phyloP scores from a whole-genome alignment of 768 basidiomycete species.

The Strobilomyces confusus region DNA sequence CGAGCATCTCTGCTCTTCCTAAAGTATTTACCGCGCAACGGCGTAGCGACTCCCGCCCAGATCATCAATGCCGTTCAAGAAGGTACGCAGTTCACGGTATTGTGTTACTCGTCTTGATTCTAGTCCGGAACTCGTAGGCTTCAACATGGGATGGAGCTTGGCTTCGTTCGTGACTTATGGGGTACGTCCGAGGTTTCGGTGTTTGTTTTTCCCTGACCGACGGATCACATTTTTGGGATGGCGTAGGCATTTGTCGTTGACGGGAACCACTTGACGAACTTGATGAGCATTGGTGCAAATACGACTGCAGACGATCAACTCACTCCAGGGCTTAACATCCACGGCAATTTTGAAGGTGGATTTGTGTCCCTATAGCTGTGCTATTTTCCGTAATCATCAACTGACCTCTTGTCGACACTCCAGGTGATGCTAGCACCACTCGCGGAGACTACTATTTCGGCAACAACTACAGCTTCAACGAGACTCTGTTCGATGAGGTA shows the following conservation, averaged over 20 bases:
- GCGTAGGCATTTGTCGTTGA: conserved; percentile 23
- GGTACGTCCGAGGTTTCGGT: conserved; percentile 2
- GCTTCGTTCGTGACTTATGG: conserved; percentile 21
- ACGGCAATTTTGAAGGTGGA: conserved; percentile 24
- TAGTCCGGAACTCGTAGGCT: conserved; percentile 6
- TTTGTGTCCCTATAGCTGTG: background rate
- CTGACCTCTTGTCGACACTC: background rate
- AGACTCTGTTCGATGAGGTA: conserved; percentile 23
- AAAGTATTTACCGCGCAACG: conserved; percentile 18
- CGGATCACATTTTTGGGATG: background rate
- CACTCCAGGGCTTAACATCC: conserved; percentile 20
- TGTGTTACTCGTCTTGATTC: background rate
- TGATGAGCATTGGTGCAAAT: conserved; percentile 27
- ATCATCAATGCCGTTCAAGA: conserved; percentile 25
- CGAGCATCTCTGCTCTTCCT: background rate
- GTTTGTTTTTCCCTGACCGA: background rate
- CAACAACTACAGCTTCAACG: conserved; percentile 24
- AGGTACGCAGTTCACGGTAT: conserved; percentile 1
- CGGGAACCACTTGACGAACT: conserved; percentile 26
- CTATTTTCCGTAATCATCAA: background rate
- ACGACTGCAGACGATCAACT: conserved; percentile 8
- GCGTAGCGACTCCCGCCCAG: conserved; percentile 22
- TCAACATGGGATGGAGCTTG: conserved; percentile 25
- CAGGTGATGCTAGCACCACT: conserved; percentile 25
- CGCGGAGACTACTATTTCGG: conserved; percentile 26